A percentile compares a stretch with the other conserved stretches of the same genome.
These are phyloP conservation scores for Aspergillus nomiae DNA, from an alignment of 2,329 filamentous ascomycete species.

Conservation along the genomic window DNA sequence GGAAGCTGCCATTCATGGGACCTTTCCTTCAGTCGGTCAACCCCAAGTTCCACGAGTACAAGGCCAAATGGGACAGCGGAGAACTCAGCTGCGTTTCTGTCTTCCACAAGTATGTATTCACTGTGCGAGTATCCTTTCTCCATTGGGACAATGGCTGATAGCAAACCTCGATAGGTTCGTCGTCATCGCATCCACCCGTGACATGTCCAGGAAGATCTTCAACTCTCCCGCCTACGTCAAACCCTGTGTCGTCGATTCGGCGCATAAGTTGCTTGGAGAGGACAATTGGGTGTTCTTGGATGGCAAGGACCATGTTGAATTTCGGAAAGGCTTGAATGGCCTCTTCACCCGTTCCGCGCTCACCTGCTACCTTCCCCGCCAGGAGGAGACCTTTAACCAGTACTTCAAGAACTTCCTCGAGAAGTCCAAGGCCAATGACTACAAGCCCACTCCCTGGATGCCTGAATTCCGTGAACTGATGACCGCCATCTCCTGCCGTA, in stretches of 20 bases:
- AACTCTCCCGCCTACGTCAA: conserved; percentile 91
- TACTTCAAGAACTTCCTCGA: conserved; percentile 81
- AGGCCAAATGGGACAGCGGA: conserved; percentile 88
- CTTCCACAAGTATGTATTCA: conserved; percentile 83
- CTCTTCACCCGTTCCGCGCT: conserved; percentile 92
- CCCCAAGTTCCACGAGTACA: conserved; percentile 88
- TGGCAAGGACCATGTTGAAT: conserved; percentile 92
- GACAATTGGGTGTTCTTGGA: conserved; percentile 98
- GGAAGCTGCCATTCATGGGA: conserved; percentile 87
- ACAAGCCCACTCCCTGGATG: conserved; percentile 86
- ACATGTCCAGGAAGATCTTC: conserved; percentile 95
- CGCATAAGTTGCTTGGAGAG: conserved; percentile 86
- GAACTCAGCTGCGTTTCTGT: conserved; percentile 95
- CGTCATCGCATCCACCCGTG: conserved; percentile 90
- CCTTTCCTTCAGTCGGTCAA: conserved; percentile 91
- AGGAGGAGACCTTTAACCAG: conserved; percentile 86
- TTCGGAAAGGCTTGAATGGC: conserved; percentile 92
- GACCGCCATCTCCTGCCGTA: conserved; percentile 91
- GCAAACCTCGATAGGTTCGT: conserved; percentile 65
- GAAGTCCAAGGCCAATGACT: conserved; percentile 70
- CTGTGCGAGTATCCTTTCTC: background rate
- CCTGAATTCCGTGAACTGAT: conserved; percentile 88
- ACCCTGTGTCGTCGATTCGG: conserved; percentile 92
- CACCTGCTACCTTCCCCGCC: conserved; percentile 82
- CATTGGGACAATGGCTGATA: background rate